These are phyloP conservation scores for Phalaenopsis equestris DNA, from an alignment of 106 monocot species.

Conservation along the genomic window DNA sequence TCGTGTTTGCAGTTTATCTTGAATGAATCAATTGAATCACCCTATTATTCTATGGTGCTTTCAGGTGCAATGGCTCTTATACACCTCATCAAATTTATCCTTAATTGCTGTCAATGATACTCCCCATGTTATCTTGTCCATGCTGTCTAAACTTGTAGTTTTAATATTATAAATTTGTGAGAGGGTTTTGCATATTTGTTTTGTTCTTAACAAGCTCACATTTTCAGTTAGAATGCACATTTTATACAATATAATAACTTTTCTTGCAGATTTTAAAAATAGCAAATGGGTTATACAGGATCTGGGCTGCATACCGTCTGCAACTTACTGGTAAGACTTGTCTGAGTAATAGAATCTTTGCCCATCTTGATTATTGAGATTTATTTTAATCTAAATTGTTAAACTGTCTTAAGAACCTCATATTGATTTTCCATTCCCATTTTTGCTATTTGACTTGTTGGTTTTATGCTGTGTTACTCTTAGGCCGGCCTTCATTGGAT, in stretches of 20 bases:
- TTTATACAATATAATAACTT: not conserved
- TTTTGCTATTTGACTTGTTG: not conserved
- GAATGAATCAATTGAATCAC: too few species aligned
- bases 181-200: not conserved
- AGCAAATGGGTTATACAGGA: conserved; percentile 50
- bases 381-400: not conserved
- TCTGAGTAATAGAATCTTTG: not conserved
- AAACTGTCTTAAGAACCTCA: not conserved
- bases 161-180: not conserved
- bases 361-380: not conserved
- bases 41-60: too few species aligned
- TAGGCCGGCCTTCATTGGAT: conserved; percentile 52
- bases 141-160: too few species aligned
- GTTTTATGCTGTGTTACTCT: not conserved
- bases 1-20: too few species aligned
- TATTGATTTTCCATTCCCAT: not conserved
- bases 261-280: conserved; percentile 43
- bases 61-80: too few species aligned
- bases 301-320: conserved; percentile 82
- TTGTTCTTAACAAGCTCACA: not conserved
- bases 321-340: conserved; percentile 54
- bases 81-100: too few species aligned
- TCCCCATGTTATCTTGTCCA: too few species aligned
- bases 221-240: not conserved
- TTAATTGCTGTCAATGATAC: too few species aligned